Conservation (phyloP, 2,329 filamentous ascomycete species). For the Apiospora marii region DNA sequence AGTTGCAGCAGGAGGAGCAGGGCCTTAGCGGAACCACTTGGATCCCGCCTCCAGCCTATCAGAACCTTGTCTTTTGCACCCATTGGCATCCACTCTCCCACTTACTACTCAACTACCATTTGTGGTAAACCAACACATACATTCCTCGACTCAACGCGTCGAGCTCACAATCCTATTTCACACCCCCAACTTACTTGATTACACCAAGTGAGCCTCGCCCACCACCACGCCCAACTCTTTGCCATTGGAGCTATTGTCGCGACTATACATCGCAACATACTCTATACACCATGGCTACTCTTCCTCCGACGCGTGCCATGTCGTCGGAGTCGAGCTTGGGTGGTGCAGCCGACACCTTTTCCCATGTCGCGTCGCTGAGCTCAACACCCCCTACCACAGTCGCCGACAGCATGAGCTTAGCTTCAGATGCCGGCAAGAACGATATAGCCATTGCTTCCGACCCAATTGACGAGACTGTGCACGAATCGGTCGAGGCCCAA, state of each 20-base stretch:
- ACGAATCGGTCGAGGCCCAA: constrained; percentile 33
- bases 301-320: constrained; percentile 45
- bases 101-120: constrained; percentile 15
- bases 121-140: constrained; percentile 19
- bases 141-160: constrained; percentile 22
- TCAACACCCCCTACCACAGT: constrained; percentile 74
- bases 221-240: neutral
- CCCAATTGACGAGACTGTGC: constrained; percentile 52
- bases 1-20: neutral
- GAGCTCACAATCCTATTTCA: neutral
- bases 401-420: constrained; percentile 67
- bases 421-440: constrained; percentile 65
- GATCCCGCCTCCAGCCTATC: constrained; percentile 16
- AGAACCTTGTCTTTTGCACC: constrained; percentile 8
- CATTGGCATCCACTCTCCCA: constrained; percentile 8
- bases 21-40: constrained; percentile 19
- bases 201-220: neutral
- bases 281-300: constrained; percentile 26
- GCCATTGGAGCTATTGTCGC: constrained; percentile 27
- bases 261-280: constrained; percentile 21
- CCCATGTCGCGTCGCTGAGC: constrained; percentile 62
- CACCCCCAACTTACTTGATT: neutral
- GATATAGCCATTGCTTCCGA: constrained; percentile 65
- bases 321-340: constrained; percentile 43
- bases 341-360: constrained; percentile 50